Percentiles rank a stretch among this genome's conserved stretches.
These are phyloP conservation scores for Penicillium nucicola DNA, from an alignment of 495 filamentous ascomycete species.

Conservation along the genomic window DNA sequence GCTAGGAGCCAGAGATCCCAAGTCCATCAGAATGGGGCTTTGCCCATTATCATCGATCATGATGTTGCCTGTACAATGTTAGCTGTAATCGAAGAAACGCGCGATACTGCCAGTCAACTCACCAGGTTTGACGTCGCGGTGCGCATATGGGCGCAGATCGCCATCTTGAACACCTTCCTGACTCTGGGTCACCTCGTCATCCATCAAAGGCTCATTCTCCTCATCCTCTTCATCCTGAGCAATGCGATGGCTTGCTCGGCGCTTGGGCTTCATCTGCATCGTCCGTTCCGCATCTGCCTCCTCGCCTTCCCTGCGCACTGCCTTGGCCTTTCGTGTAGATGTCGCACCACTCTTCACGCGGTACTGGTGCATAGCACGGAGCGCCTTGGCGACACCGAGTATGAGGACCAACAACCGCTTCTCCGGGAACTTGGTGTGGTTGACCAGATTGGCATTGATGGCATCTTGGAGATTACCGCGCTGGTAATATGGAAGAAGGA, in stretches of 20 bases:
- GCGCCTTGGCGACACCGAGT: constrained; percentile 82
- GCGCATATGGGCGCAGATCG: constrained; percentile 77
- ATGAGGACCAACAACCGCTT: constrained; percentile 84
- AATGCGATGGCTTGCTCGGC: constrained; percentile 34
- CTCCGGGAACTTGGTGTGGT: constrained; percentile 91
- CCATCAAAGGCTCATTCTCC: constrained; percentile 79
- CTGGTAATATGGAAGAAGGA: constrained; percentile 90
- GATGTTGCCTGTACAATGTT: constrained; percentile 68
- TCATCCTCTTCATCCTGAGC: constrained; percentile 60
- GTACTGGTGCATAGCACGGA: constrained; percentile 90
- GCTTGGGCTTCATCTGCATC: constrained; percentile 53
- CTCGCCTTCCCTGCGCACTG: constrained; percentile 55
- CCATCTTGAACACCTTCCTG: constrained; percentile 72
- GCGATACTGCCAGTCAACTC: constrained; percentile 5
- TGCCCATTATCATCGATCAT: constrained; percentile 90
- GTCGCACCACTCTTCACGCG: constrained; percentile 55
- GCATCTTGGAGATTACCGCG: constrained; percentile 94
- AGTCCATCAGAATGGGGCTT: constrained; percentile 95
- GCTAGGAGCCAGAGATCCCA: constrained; percentile 84
- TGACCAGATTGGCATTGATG: constrained; percentile 97
- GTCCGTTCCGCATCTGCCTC: constrained; percentile 58
- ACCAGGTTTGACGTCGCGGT: constrained; percentile 98
- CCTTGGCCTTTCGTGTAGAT: constrained; percentile 56
- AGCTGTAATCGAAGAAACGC: neutral
- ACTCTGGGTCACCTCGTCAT: constrained; percentile 69